Conservation (phyloP, 345 rosid genomes). For the Odontarrhena argentea region DNA sequence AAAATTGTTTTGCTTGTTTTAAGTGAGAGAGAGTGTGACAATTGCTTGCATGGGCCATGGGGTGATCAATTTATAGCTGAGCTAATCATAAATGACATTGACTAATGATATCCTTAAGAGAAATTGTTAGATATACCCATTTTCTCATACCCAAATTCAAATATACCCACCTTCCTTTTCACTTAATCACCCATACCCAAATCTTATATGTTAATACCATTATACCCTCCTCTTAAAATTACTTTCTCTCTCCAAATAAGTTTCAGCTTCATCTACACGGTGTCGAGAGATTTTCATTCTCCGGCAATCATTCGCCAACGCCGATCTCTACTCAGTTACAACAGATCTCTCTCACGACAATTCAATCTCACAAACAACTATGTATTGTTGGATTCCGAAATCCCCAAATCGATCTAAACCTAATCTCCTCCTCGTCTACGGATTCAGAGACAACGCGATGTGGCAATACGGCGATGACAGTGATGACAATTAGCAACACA, state of each 20-base stretch:
- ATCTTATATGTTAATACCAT: too few relatives aligned
- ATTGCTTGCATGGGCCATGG: not conserved
- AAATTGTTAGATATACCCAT: too few relatives aligned
- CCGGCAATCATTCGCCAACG: slow-evolving; percentile 56
- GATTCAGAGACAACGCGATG: slow-evolving; percentile 80
- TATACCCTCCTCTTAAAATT: too few relatives aligned
- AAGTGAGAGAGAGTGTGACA: not conserved
- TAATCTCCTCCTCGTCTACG: slow-evolving; percentile 65
- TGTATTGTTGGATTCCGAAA: slow-evolving; percentile 81
- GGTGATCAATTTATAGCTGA: slow-evolving; percentile 22
- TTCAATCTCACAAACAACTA: slow-evolving; percentile 42
- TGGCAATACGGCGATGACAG: slow-evolving; percentile 81
- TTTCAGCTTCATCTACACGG: slow-evolving; percentile 70
- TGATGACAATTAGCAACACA: too few relatives aligned
- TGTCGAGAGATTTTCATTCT: slow-evolving; percentile 59
- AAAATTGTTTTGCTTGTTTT: not conserved
- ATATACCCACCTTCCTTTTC: too few relatives aligned
- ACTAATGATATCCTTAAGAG: slow-evolving; percentile 2
- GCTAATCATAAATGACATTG: not conserved
- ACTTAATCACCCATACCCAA: too few relatives aligned
- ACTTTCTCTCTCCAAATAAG: too few relatives aligned
- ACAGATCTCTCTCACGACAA: slow-evolving; percentile 57
- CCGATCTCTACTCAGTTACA: slow-evolving; percentile 54
- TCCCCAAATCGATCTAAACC: slow-evolving; percentile 43
- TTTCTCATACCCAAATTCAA: too few relatives aligned